Evolutionary conservation across 2,329 filamentous ascomycete species (phyloP), one percentile per base, ranked within the genome.

Genomic region (Sporothrix luriei): DNA sequence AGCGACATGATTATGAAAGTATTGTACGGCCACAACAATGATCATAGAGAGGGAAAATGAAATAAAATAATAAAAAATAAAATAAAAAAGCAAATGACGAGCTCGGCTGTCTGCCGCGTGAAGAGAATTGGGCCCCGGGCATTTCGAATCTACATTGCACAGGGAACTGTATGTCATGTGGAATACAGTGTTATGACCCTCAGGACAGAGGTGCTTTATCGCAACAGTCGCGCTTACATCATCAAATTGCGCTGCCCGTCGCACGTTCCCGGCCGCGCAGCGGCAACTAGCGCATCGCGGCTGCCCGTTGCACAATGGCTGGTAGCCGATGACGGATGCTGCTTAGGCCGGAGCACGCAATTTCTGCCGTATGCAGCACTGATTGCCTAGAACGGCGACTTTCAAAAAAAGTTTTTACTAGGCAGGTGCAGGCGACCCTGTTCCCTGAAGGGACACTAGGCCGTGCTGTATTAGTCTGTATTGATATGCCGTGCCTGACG

Each of bases 281-380:
- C 61, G 61, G 61, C 61, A 49, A 29, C 43, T 65, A 65, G 61
- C 24, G 43, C 46, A 38, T 65, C 43, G 61, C 43, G 43, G 61
- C 61, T 65, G 33, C 61, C 61, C 43, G 61, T 48, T 29, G 43
- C 24, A 66, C 48, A 66, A 52, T 66, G 46, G 48, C 62, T 33
- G 13, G 9, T 49, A 26, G 52, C 54, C 24, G 66, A 68, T 67
- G 65, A 48, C 65, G 65, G 65, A 57, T 65, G 52, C 40, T 40
- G 62, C 10, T 48, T 33, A 65, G 62, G 62, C 59, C 65, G 29
- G 65, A 68, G 51, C 66, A 59, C 66, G 66, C 66, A 40, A 67
- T 65, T 29, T 66, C 9, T 51, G 29, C 19, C 24, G 48, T 33
- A 61, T 43, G 21, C 21, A 26, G 40, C 59, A 11, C 24, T n/a